phyloP scores from a whole-genome alignment of 192 early-diverging fungal genomes.

The Podila clonocystis region DNA sequence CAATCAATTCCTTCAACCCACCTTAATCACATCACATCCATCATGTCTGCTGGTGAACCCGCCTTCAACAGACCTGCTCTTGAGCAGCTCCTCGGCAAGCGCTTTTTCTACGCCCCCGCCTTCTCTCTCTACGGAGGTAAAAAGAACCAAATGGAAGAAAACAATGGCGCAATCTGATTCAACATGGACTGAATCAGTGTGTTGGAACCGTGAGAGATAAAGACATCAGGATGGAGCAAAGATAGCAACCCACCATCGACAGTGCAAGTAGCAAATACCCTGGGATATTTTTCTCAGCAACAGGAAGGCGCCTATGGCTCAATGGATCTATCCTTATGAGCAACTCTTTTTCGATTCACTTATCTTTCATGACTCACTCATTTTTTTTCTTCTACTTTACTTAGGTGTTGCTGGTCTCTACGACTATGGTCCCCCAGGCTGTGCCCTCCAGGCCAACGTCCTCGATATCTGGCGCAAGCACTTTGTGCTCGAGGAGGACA shows the following conservation, averaged over 20 bases:
- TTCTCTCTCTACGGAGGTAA: constrained; percentile 95
- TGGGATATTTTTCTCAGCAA: no score
- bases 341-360: no score
- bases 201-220: no score
- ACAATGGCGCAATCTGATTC: background rate
- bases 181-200: background rate
- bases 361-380: constrained; percentile 5
- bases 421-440: constrained; percentile 97
- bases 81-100: constrained; percentile 78
- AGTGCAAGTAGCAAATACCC: no score
- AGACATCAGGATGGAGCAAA: no score
- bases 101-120: constrained; percentile 97
- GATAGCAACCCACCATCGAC: no score
- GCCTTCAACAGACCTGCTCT: constrained; percentile 52
- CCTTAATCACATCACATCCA: constrained; percentile 4
- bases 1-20: background rate
- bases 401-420: constrained; percentile 95
- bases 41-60: constrained; percentile 33
- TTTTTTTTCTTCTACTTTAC: background rate
- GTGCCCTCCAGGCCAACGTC: constrained; percentile 92
- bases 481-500: constrained; percentile 99
- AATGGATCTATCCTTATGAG: no score
- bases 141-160: background rate
- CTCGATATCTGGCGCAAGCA: constrained; percentile 92
- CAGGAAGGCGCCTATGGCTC: no score